Percentiles rank a stretch among this genome's conserved stretches.
Conservation (phyloP, 2,329 filamentous ascomycete species). For the Cladosporium oxysporum region DNA sequence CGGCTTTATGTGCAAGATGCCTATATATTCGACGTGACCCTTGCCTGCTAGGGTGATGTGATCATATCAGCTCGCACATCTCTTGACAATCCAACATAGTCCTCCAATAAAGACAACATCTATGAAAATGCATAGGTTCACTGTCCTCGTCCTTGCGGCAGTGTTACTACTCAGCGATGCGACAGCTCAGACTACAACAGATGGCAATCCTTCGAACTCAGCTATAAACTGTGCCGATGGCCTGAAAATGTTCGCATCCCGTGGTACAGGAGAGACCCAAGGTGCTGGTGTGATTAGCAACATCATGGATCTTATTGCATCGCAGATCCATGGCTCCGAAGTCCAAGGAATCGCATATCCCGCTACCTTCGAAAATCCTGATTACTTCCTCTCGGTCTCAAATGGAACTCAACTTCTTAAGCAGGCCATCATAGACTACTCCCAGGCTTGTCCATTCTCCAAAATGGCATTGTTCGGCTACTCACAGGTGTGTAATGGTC, state of each 20-base stretch:
- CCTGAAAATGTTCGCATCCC: slow-evolving; percentile 3
- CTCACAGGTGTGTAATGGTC: slow-evolving; percentile 1
- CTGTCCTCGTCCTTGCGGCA: neutral
- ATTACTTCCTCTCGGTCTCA: slow-evolving; percentile 2
- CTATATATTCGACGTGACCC: neutral
- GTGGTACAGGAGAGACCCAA: neutral
- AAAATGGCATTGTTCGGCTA: slow-evolving; percentile 11
- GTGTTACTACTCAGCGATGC: neutral
- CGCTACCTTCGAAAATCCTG: slow-evolving; percentile 3
- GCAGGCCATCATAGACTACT: neutral
- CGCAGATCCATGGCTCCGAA: slow-evolving; percentile 10
- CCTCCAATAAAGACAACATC: neutral
- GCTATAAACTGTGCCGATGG: neutral
- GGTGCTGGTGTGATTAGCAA: slow-evolving; percentile 1
- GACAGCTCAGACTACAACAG: neutral
- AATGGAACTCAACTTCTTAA: slow-evolving; percentile 12
- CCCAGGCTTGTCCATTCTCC: slow-evolving; percentile 7
- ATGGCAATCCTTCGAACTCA: neutral
- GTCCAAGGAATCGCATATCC: neutral
- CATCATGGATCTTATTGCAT: neutral
- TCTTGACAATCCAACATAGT: neutral
- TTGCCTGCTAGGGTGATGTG: no score
- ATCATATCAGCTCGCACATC: no score
- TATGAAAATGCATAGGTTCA: neutral
- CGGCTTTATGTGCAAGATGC: neutral